These are phyloP conservation scores for Leptodermis oblonga DNA, from an alignment of 257 asterid species.

Conservation along the genomic window DNA sequence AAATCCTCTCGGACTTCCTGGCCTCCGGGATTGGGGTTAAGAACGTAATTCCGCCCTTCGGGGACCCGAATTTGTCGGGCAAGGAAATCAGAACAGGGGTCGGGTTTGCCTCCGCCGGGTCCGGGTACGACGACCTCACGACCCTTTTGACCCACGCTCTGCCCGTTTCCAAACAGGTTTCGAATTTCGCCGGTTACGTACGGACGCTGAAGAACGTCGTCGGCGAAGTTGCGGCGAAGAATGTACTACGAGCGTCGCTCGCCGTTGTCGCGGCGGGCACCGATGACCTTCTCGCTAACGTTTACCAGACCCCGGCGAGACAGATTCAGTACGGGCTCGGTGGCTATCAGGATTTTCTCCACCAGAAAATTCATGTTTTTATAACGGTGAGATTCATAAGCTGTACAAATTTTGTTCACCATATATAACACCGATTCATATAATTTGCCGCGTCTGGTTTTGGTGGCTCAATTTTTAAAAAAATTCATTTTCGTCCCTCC, in stretches of 20 bases:
- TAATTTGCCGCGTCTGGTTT: no score
- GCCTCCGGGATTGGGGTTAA: constrained; percentile 18
- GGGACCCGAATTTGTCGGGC: constrained; percentile 6
- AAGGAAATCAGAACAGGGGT: constrained; percentile 22
- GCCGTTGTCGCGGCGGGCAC: constrained; percentile 19
- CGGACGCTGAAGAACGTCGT: neutral
- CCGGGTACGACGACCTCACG: constrained; percentile 29
- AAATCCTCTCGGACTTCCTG: constrained; percentile 22
- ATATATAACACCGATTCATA: no score
- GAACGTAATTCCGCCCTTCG: constrained; percentile 25
- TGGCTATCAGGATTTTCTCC: constrained; percentile 23
- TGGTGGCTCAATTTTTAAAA: no score
- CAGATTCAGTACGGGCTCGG: constrained; percentile 2
- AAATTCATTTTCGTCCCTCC: no score
- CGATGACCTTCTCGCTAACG: constrained; percentile 17
- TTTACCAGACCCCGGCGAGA: constrained; percentile 10
- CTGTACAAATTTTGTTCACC: no score
- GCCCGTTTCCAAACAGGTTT: constrained; percentile 19
- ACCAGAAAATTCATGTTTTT: constrained; percentile 11
- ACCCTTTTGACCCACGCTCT: constrained; percentile 6
- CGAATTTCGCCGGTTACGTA: constrained; percentile 10
- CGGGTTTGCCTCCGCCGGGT: constrained; percentile 31
- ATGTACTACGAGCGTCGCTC: constrained; percentile 15
- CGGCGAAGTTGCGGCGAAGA: constrained; percentile 13
- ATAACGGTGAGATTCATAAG: constrained; percentile 11